These are phyloP conservation scores for Alloteropsis semialata DNA, from an alignment of 176 grass and related monocot species.

Conservation along the genomic window DNA sequence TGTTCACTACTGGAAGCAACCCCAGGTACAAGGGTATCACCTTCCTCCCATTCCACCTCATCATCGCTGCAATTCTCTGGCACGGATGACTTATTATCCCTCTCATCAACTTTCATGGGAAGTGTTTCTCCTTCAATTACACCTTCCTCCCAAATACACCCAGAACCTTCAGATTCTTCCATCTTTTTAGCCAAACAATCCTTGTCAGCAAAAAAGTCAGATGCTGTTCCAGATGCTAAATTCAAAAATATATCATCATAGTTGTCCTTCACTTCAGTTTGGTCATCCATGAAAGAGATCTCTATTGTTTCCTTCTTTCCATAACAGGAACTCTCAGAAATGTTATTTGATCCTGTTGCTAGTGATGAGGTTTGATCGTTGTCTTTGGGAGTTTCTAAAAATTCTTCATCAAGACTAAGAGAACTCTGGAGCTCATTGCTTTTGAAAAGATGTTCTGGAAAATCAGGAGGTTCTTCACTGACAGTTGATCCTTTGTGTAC, in stretches of 20 bases:
- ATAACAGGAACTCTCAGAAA: slow-evolving; percentile 26
- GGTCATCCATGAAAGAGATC: slow-evolving; percentile 82
- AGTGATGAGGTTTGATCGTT: slow-evolving; percentile 16
- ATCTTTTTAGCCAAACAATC: slow-evolving; percentile 29
- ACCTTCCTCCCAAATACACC: slow-evolving; percentile 77
- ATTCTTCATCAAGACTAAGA: slow-evolving; percentile 27
- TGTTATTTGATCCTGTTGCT: slow-evolving; percentile 21
- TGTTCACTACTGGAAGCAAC: slow-evolving; percentile 51
- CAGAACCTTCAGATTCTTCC: slow-evolving; percentile 56
- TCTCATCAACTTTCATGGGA: slow-evolving; percentile 27
- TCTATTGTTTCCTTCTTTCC: slow-evolving; percentile 59
- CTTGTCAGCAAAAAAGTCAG: slow-evolving; percentile 24
- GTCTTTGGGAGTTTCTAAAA: slow-evolving; percentile 29
- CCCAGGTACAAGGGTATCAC: slow-evolving; percentile 45
- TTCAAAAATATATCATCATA: slow-evolving; percentile 80
- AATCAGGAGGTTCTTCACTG: slow-evolving; percentile 41
- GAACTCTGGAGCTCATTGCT: slow-evolving; percentile 27
- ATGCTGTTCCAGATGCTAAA: slow-evolving; percentile 59
- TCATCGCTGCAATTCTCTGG: slow-evolving; percentile 43
- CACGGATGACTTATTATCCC: slow-evolving; percentile 33
- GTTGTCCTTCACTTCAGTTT: slow-evolving; percentile 46
- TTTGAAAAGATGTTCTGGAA: slow-evolving; percentile 52
- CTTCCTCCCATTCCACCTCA: slow-evolving; percentile 82
- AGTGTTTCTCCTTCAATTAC: slow-evolving; percentile 37
- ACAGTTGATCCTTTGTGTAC: slow-evolving; percentile 25